Evolutionary conservation across 176 grass and related monocot species (phyloP).

Genomic region (barley (Hordeum vulgare)): DNA sequence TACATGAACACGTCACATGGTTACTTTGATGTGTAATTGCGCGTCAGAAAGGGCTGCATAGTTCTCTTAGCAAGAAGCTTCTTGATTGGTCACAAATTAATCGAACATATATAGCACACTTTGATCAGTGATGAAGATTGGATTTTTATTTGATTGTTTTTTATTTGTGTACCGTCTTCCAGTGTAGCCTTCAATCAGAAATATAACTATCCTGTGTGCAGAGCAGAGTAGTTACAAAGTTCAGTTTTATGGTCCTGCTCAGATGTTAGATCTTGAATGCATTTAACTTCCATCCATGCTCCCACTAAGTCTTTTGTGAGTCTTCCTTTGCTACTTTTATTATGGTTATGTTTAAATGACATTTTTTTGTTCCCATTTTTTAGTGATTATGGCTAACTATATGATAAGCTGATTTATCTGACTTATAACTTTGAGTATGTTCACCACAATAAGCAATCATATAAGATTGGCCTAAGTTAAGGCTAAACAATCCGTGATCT

Average conservation of each 20-base stretch:
- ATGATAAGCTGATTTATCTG: neutral
- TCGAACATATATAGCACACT: neutral
- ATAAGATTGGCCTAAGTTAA: neutral
- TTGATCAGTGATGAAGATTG: neutral
- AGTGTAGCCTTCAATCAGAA: neutral
- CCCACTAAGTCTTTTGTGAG: neutral
- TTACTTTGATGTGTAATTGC: neutral
- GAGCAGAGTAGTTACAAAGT: neutral
- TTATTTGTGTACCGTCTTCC: neutral
- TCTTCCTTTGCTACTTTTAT: neutral
- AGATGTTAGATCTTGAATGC: neutral
- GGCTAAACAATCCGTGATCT: neutral
- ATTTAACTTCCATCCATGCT: neutral
- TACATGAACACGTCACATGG: neutral
- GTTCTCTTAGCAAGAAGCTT: conserved; percentile 12
- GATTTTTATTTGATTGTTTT: neutral
- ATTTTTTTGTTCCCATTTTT: neutral
- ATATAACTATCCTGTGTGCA: neutral
- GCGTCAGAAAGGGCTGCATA: neutral
- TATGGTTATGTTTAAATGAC: neutral
- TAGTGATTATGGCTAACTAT: neutral
- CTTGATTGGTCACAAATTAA: neutral
- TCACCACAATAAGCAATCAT: neutral
- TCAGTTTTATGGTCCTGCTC: neutral
- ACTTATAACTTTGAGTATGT: conserved; percentile 1